These are phyloP conservation scores for Cyberlindnera mrakii DNA, from an alignment of 805 yeast genomes.

Conservation along the genomic window DNA sequence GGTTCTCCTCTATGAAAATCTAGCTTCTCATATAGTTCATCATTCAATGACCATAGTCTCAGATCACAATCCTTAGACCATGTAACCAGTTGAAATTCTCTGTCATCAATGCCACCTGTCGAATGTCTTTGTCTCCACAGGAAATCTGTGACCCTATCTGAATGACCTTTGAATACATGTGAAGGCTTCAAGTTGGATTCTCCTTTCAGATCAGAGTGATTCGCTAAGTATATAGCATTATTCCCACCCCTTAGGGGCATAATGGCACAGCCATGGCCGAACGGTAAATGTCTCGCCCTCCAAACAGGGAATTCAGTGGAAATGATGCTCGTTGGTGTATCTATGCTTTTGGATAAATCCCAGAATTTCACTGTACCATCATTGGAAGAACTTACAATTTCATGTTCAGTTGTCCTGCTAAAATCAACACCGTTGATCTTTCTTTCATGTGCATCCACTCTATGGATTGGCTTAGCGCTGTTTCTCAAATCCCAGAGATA, in stretches of 20 bases:
- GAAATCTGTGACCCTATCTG: conserved; percentile 81
- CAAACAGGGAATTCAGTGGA: conserved; percentile 80
- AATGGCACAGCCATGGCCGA: conserved; percentile 81
- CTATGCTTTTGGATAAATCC: conserved; percentile 46
- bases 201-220: conserved; percentile 21
- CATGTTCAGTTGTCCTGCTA: conserved; percentile 50
- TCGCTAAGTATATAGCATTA: conserved; percentile 35
- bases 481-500: conserved; percentile 86
- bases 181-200: conserved; percentile 42
- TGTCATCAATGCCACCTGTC: conserved; percentile 46
- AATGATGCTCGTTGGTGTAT: conserved; percentile 51
- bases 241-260: conserved; percentile 89
- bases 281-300: conserved; percentile 83
- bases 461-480: conserved; percentile 68
- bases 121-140: conserved; percentile 71
- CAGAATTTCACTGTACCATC: conserved; percentile 82
- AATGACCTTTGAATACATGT: conserved; percentile 70
- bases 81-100: conserved; percentile 87
- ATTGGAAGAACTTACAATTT: conserved; percentile 76
- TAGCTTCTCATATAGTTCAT: conserved; percentile 41
- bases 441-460: conserved; percentile 71
- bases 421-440: conserved; percentile 89
- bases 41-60: conserved; percentile 69
- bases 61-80: conserved; percentile 91
- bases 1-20: conserved; percentile 34